Conservation (phyloP, 1,284 basidiomycete species). For the Papiliotrema fonsecae region DNA sequence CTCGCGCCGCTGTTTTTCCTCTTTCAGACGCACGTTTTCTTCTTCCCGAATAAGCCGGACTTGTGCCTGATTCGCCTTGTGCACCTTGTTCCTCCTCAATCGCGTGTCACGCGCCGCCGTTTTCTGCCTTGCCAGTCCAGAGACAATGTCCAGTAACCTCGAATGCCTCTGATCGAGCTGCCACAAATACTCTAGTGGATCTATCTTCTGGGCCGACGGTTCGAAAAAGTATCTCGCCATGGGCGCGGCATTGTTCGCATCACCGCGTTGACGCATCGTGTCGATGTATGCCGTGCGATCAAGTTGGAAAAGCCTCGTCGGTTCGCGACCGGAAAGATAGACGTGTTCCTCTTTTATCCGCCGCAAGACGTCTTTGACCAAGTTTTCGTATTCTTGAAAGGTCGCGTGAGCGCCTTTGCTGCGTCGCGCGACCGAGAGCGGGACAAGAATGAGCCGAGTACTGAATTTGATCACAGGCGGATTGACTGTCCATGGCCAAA, state of each 20-base stretch:
- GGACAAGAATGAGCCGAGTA: no score
- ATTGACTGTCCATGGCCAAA: no score
- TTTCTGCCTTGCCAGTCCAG: no score
- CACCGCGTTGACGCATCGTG: not conserved
- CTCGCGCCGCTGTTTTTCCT: no score
- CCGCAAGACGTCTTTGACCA: not conserved
- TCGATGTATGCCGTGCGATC: not conserved
- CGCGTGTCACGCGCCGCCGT: no score
- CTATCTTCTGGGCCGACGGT: not conserved
- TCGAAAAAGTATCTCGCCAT: not conserved
- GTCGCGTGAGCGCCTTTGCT: not conserved
- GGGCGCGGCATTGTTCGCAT: not conserved
- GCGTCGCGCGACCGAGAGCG: not conserved
- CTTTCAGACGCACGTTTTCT: no score
- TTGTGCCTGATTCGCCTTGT: no score
- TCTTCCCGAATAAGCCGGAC: no score
- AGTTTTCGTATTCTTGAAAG: not conserved
- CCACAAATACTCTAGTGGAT: not conserved
- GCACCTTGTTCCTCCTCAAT: no score
- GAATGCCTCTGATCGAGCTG: not conserved
- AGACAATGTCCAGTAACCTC: not conserved
- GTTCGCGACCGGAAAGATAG: not conserved
- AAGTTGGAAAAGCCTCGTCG: not conserved
- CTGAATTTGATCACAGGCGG: no score
- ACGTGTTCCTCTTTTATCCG: conserved; percentile 2